Evolutionary conservation across 768 basidiomycete genomes (phyloP), one percentile per base, ranked within the genome.

Genomic region (Gloeopeniophorella convolvens): DNA sequence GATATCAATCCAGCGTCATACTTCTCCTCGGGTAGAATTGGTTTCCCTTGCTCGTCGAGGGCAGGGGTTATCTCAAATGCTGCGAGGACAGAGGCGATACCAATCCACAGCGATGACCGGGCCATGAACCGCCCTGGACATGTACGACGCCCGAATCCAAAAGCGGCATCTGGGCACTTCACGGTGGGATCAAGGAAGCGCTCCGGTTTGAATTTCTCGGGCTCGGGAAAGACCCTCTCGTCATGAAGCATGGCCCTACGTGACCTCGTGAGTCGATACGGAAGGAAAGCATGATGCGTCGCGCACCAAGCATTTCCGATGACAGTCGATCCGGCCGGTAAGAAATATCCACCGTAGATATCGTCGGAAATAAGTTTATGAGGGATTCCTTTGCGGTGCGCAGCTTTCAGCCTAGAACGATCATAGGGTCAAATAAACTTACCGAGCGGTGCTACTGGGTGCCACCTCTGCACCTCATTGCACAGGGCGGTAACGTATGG

Each of bases 121-220:
- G 39, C 47, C 47, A 48, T 48, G 46, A 61, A 56, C 10, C 60
- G 60, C 10, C 65, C 65, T 3, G 65, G 60, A 48, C 65, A 66
- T 30, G 59, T 58, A 9, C 56, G 41, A 24, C 53, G 48, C 15
- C 64, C 61, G 46, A 45, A 43, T 18, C 50, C 18, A 40, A 45
- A 18, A 13, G 37, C 54, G 10, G 33, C 35, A 36, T 33, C 52
- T 24, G 47, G 47, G 30, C 26, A 48, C 30, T 20, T 46, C 35
- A 35, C 28, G 1, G 13, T 18, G 34, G 45, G 45, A 36, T 20
- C 45, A 8, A 46, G 47, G 48, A 65, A 70, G 15, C 70, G 68
- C 23, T 70, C 68, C 4, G 71, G 73, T 21, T 66, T 68, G 54
- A 72, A 72, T 12, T 31, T 34, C 11, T 66, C 58, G 13, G 72